Evolutionary conservation across 352 stramenopile species (phyloP), one percentile per base, ranked within the genome.

Genomic region (Pythium graminicola): DNA sequence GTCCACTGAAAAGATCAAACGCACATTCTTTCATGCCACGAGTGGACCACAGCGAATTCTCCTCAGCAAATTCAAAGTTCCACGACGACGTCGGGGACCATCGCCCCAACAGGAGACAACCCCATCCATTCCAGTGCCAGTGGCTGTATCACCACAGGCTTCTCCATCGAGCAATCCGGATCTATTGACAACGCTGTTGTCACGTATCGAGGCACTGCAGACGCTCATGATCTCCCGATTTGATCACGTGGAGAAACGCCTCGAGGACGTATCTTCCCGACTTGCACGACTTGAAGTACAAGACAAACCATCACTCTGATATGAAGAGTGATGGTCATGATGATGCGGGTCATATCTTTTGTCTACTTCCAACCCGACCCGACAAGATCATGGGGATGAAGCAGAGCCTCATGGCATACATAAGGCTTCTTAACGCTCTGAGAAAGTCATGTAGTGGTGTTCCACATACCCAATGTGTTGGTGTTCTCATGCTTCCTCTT

Each of bases 51-150:
- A 80, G 47, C 57, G 56, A 3, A 53, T 85, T 32, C 62, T 69
- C 5, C 33, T 85, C 23, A 76, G 65, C 50, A 76, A 67, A 36
- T 81, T 76, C 41, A 83, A 81, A 28, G 45, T 83, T 22, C 72
- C 70, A 29, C 62, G 62, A 8, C 65, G 67, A 2, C 58, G 42
- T 13, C 41, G 41, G 1, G 26, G 22, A 42, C 36, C 16, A 16
- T 20, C 36, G 3, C 9, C 9, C 36, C 36, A 20, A 16, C 36
- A 7, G n/a, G n/a, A n/a, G n/a, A n/a, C n/a, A n/a, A n/a, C n/a
- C n/a, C n/a, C n/a, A n/a, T n/a, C n/a, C n/a, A n/a, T n/a, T n/a
- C n/a, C n/a, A n/a, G n/a, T n/a, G n/a, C n/a, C 45, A n/a, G 27
- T 4, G 16, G 13, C 19, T 11, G 16, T 38, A 17, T 9, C 20